phyloP scores from a whole-genome alignment of 495 filamentous ascomycete species.

The Daldinia childiae region DNA sequence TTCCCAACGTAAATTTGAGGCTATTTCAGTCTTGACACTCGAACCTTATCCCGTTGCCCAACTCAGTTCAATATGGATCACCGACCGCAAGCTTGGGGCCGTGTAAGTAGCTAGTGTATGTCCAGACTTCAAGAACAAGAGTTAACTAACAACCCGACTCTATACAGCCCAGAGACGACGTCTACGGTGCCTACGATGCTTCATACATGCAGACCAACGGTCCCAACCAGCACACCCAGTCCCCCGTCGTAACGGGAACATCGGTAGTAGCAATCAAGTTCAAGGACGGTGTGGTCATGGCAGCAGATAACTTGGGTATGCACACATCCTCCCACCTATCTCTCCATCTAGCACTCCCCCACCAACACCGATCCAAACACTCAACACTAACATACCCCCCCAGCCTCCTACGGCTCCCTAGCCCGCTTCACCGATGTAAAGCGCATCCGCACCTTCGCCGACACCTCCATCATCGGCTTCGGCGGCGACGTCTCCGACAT shows the following conservation, averaged over 20 bases:
- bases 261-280: slow-evolving; percentile 95
- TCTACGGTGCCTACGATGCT: slow-evolving; percentile 91
- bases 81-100: slow-evolving; percentile 93
- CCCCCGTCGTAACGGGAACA: slow-evolving; percentile 92
- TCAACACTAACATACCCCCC: slow-evolving; percentile 28
- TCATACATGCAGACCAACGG: slow-evolving; percentile 76
- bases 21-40: neutral
- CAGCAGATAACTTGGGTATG: slow-evolving; percentile 93
- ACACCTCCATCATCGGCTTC: slow-evolving; percentile 81
- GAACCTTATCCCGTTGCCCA: neutral
- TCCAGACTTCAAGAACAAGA: slow-evolving; percentile 11
- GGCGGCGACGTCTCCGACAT: slow-evolving; percentile 97
- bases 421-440: slow-evolving; percentile 97
- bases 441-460: slow-evolving; percentile 83
- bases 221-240: slow-evolving; percentile 86
- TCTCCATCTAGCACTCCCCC: slow-evolving; percentile 8
- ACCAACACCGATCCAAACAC: neutral
- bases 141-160: slow-evolving; percentile 11
- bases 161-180: slow-evolving; percentile 86
- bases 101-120: slow-evolving; percentile 67
- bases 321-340: slow-evolving; percentile 7
- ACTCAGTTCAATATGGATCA: slow-evolving; percentile 77
- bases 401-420: slow-evolving; percentile 96
- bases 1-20: neutral
- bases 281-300: slow-evolving; percentile 94